Conservation (phyloP, 2,329 filamentous ascomycete genomes). For the Chlorencoelia australis region DNA sequence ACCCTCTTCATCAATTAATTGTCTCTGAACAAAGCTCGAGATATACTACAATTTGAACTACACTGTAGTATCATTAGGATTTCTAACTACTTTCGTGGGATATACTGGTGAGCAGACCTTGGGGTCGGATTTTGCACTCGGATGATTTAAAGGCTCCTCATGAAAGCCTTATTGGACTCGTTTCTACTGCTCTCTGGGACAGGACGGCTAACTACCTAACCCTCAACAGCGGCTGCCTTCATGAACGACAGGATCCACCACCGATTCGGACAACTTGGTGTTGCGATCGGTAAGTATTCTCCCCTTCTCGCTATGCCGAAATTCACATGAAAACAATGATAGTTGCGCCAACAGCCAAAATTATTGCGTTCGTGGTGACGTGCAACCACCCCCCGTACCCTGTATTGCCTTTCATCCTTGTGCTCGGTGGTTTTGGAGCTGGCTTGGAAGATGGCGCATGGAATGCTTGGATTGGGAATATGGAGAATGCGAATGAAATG, state of each 20-base stretch:
- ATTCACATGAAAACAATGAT: slow-evolving; percentile 39
- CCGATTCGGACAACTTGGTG: slow-evolving; percentile 50
- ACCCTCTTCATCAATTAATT: background rate
- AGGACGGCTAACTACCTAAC: too few species aligned
- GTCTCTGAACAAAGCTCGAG: slow-evolving; percentile 7
- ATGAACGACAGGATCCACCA: slow-evolving; percentile 54
- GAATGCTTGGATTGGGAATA: slow-evolving; percentile 57
- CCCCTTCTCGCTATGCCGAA: too few species aligned
- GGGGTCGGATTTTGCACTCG: too few species aligned
- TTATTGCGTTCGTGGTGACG: slow-evolving; percentile 28
- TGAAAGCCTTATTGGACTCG: too few species aligned
- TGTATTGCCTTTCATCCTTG: slow-evolving; percentile 52
- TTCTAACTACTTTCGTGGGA: slow-evolving; percentile 55
- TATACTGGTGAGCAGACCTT: too few species aligned
- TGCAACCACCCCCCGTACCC: slow-evolving; percentile 61
- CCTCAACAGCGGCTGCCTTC: slow-evolving; percentile 50
- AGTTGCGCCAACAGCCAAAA: slow-evolving; percentile 23
- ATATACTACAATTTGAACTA: slow-evolving; percentile 52
- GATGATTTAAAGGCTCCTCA: too few species aligned
- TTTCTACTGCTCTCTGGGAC: too few species aligned
- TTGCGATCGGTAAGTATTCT: too few species aligned
- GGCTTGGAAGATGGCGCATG: slow-evolving; percentile 53
- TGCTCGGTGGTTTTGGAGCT: slow-evolving; percentile 60
- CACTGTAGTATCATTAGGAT: slow-evolving; percentile 54
- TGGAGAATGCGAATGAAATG: slow-evolving; percentile 58